Evolutionary conservation across 2,329 filamentous ascomycete genomes (phyloP).

Genomic region (Hymenoscyphus fraxineus): DNA sequence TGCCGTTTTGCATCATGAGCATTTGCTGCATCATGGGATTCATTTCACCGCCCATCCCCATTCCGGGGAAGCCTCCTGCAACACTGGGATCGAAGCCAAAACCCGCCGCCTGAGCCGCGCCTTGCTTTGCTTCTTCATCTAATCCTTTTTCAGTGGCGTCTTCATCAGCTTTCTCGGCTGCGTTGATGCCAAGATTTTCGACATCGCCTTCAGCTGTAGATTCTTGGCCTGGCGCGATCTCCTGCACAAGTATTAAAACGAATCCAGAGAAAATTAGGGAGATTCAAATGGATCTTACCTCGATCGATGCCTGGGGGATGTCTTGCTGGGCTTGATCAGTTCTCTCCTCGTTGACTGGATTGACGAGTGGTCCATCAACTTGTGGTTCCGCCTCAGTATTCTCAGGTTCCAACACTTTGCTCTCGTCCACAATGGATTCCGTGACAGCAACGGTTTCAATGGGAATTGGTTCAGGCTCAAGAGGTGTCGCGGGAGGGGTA

Average conservation of each 20-base stretch:
- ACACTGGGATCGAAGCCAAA: conserved; percentile 42
- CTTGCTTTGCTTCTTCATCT: conserved; percentile 16
- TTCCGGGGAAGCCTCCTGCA: conserved; percentile 36
- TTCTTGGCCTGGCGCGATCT: conserved; percentile 35
- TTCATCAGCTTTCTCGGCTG: conserved; percentile 12
- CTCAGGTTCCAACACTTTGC: neutral
- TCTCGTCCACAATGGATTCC: conserved; percentile 5
- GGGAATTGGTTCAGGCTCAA: conserved; percentile 24
- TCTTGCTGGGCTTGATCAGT: conserved; percentile 32
- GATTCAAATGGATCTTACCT: conserved; percentile 29
- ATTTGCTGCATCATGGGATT: conserved; percentile 76
- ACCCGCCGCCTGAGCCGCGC: conserved; percentile 31
- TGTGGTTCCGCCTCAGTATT: conserved; percentile 5
- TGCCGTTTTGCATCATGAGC: conserved; percentile 72
- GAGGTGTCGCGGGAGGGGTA: conserved; percentile 34
- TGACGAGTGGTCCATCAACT: conserved; percentile 12
- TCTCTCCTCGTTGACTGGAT: conserved; percentile 14
- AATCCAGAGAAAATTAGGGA: neutral
- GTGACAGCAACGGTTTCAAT: conserved; percentile 16
- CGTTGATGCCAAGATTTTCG: conserved; percentile 13
- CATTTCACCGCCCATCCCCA: conserved; percentile 56
- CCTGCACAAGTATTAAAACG: conserved; percentile 28
- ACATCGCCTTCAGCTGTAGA: conserved; percentile 21
- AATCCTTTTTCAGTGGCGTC: conserved; percentile 16
- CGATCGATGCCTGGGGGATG: conserved; percentile 38